Evolutionary conservation across 371 early-diverging fungal species (phyloP).

Genomic region (Haplosporangium sp.): DNA sequence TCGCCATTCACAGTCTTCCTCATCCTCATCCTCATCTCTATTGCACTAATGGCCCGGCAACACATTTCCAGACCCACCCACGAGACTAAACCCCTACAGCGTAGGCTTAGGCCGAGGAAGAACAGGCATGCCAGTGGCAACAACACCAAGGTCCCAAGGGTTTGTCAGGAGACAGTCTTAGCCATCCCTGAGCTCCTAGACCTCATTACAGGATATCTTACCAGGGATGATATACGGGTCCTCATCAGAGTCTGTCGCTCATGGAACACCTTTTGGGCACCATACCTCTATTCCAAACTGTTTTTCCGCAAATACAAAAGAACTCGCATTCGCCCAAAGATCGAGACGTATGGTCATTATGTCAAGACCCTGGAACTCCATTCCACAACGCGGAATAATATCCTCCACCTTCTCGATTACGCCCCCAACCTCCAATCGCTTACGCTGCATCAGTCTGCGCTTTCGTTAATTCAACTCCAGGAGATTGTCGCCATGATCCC

Average conservation of each 20-base stretch:
- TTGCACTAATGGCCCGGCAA: neutral
- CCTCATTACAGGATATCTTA: slow-evolving; percentile 10
- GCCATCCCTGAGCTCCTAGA: slow-evolving; percentile 22
- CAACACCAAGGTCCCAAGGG: slow-evolving; percentile 1
- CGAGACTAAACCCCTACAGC: no score
- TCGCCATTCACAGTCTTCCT: no score
- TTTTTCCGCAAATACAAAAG: slow-evolving; percentile 9
- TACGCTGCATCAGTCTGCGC: neutral
- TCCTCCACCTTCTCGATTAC: slow-evolving; percentile 17
- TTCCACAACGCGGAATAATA: neutral
- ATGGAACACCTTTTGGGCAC: slow-evolving; percentile 18
- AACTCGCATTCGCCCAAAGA: slow-evolving; percentile 6
- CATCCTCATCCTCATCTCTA: neutral
- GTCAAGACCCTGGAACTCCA: neutral
- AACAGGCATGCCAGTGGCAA: neutral
- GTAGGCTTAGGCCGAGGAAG: no score
- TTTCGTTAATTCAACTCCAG: neutral
- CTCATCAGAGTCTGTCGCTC: slow-evolving; percentile 9
- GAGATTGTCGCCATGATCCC: neutral
- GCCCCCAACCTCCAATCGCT: slow-evolving; percentile 11
- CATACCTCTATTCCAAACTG: slow-evolving; percentile 10
- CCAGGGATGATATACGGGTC: neutral
- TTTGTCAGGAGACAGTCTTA: neutral
- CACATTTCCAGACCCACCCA: neutral
- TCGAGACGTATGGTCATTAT: slow-evolving; percentile 8